A percentile compares a stretch with the other conserved stretches of the same genome.
These are phyloP conservation scores for Gyrodon lividus DNA, from an alignment of 768 basidiomycete genomes.

Conservation along the genomic window DNA sequence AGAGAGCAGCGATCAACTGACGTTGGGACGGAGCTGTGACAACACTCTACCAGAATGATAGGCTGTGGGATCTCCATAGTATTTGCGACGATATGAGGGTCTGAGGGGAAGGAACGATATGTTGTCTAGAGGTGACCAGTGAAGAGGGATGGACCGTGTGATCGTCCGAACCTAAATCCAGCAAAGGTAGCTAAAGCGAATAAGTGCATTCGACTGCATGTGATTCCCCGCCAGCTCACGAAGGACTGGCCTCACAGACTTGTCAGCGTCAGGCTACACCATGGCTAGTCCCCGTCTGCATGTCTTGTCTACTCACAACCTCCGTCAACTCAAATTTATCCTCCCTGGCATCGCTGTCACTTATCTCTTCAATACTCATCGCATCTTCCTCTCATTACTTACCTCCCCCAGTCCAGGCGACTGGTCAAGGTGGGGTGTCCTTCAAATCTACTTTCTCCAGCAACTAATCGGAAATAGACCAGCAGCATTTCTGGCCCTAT, in stretches of 20 bases:
- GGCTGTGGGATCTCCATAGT: too few relatives aligned
- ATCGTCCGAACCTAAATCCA: too few relatives aligned
- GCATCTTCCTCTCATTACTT: constrained; percentile 46
- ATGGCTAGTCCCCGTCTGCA: constrained; percentile 21
- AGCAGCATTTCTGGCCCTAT: constrained; percentile 51
- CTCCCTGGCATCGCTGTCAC: constrained; percentile 67
- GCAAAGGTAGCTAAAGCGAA: too few relatives aligned
- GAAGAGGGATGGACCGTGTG: too few relatives aligned
- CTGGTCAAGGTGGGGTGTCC: constrained; percentile 50
- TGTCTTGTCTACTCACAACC: constrained; percentile 47
- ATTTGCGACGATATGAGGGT: too few relatives aligned
- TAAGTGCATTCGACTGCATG: too few relatives aligned
- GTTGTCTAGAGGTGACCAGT: too few relatives aligned
- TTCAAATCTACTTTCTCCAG: not conserved
- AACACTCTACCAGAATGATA: too few relatives aligned
- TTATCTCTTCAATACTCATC: constrained; percentile 57
- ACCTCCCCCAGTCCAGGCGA: constrained; percentile 36
- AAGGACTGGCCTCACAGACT: not conserved
- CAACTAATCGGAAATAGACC: constrained; percentile 39
- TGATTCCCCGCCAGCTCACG: not conserved
- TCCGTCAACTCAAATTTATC: constrained; percentile 73
- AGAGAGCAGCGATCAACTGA: too few relatives aligned
- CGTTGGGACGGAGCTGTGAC: too few relatives aligned
- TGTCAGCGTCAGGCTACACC: not conserved
- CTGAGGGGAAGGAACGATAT: too few relatives aligned